Evolutionary conservation across 2,329 filamentous ascomycete genomes (phyloP).

Genomic region (Cercospora sp.): DNA sequence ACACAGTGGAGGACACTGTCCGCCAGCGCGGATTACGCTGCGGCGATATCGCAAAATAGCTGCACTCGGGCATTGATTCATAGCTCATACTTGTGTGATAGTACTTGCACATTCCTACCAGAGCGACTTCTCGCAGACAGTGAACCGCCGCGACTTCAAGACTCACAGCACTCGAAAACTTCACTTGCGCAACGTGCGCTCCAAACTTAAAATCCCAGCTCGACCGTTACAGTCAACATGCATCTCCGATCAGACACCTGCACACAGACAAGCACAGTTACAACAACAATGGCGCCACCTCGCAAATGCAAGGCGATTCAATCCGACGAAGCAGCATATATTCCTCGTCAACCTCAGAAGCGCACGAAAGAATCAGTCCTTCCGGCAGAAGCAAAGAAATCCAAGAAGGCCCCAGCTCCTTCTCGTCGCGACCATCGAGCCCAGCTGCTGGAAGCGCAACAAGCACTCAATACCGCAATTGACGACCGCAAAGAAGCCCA

Average conservation of each 20-base stretch:
- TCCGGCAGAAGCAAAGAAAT: neutral
- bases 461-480: neutral
- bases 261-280: neutral
- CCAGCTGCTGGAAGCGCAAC: neutral
- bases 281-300: neutral
- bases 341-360: neutral
- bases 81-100: neutral
- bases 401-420: neutral
- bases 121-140: neutral
- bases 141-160: neutral
- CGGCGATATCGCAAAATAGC: neutral
- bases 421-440: neutral
- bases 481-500: conserved; percentile 3
- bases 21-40: accelerated
- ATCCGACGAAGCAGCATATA: neutral
- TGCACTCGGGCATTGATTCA: neutral
- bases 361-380: neutral
- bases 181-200: neutral
- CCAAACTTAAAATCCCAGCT: neutral
- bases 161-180: neutral
- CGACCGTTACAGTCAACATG: neutral
- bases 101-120: neutral
- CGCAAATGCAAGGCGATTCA: neutral
- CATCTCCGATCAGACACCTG: neutral
- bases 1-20: neutral